A percentile compares a stretch with the other conserved stretches of the same genome.
Conservation (phyloP, 139 green algal genomes). For the Chlamydomonas eustigma region DNA sequence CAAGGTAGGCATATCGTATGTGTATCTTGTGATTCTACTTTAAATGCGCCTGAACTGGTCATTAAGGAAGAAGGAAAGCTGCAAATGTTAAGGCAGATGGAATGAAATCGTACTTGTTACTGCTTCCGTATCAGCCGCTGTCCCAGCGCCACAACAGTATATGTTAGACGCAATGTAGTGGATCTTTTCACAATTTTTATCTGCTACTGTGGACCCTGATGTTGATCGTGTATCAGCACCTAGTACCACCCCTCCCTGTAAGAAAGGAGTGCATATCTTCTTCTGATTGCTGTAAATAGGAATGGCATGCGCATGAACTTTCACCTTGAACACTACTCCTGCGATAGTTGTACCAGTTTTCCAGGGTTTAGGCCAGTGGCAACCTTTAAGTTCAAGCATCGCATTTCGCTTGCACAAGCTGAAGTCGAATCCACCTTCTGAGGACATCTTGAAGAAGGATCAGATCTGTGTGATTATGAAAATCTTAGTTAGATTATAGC, state of each 20-base stretch:
- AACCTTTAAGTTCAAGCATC: constrained; percentile 65
- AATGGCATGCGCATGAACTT: not conserved
- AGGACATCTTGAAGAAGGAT: constrained; percentile 13
- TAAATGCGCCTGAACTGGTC: too few relatives aligned
- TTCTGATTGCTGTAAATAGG: not conserved
- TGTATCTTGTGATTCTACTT: too few relatives aligned
- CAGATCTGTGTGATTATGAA: too few relatives aligned
- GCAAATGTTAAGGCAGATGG: too few relatives aligned
- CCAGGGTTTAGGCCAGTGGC: constrained; percentile 62
- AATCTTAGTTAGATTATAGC: too few relatives aligned
- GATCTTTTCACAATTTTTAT: constrained; percentile 99
- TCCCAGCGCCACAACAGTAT: constrained; percentile 97
- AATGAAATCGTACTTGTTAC: constrained; percentile 88
- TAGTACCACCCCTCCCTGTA: constrained; percentile 81
- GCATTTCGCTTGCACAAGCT: constrained; percentile 86
- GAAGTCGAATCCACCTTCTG: constrained; percentile 84
- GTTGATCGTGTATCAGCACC: constrained; percentile 97
- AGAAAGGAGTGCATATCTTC: not conserved
- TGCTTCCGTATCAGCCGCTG: constrained; percentile 92
- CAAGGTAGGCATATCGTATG: too few relatives aligned
- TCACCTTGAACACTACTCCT: constrained; percentile 93
- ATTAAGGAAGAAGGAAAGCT: too few relatives aligned
- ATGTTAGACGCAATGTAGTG: constrained; percentile 98
- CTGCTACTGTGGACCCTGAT: constrained; percentile 88
- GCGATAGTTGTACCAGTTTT: constrained; percentile 98